Evolutionary conservation across 176 grass and related monocot species (phyloP), one percentile per base, ranked within the genome.

Genomic region (Urochloa ruziziensis): DNA sequence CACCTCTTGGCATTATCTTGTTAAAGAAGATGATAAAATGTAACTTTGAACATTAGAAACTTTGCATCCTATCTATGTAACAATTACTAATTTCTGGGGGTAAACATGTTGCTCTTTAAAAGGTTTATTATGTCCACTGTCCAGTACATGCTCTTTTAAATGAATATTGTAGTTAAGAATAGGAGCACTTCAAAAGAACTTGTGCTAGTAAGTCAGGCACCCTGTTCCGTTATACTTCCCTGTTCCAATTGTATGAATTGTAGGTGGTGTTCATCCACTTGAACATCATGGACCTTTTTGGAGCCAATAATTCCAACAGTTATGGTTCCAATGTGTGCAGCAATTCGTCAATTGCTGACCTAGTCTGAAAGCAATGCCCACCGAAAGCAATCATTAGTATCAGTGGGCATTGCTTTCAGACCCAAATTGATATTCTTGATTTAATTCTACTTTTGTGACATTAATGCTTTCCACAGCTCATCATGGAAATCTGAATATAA

Each of bases 1-100:
- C 17, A 36, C 67, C 33, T 63, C 51, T 54, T 60, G 51, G 24
- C 36, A 42, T 78, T 89, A 68, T 43, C 11, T 79, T 79, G 28
- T 66, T 51, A 74, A 6, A 30, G 7, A 13, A 64, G 44, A 65
- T 23, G 23, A 52, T 0, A 69, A 64, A 74, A 74, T 47, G 12
- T 12, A 67, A 36, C 1, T 67, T 19, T 73, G 15, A 59, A 59
- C 56, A 21, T 4, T 12, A 35, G 7, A 16, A 39, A 54, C 34
- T 80, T 25, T 80, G 33, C 67, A 68, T 19, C 44, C 30, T 54
- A 67, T 37, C 3, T 36, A 34, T 34, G 43, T 47, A 48, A 72
- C 25, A 49, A 8, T 33, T 30, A 63, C 12, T 4, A 14, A 29
- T 19, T 58, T 30, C 44, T 44, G 24, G 17, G 36, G 30, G 4